Percentiles rank a stretch among this genome's conserved stretches.
Evolutionary conservation across 768 basidiomycete genomes (phyloP).

Genomic region (Tephrocybe sp.): DNA sequence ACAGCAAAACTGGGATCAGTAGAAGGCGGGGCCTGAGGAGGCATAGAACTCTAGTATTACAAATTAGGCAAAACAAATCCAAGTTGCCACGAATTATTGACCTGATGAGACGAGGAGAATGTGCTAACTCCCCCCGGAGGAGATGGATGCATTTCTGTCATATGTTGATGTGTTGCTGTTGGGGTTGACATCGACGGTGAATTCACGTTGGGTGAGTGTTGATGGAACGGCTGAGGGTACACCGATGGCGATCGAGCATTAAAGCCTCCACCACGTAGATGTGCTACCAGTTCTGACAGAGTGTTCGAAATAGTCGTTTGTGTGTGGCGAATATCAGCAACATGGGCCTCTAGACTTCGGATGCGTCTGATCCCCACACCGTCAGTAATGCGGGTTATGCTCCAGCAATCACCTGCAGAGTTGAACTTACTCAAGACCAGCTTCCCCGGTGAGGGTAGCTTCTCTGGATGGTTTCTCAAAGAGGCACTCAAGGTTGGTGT

Average conservation of each 20-base stretch:
- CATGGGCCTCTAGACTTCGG: slow-evolving; percentile 82
- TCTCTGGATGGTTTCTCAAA: slow-evolving; percentile 93
- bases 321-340: slow-evolving; percentile 74
- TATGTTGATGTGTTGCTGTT: slow-evolving; percentile 39
- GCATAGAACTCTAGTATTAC: slow-evolving; percentile 33
- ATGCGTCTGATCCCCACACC: slow-evolving; percentile 64
- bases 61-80: slow-evolving; percentile 25
- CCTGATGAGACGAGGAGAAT: slow-evolving; percentile 30
- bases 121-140: slow-evolving; percentile 29
- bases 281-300: slow-evolving; percentile 75
- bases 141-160: slow-evolving; percentile 38
- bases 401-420: neutral
- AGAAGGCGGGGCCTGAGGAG: slow-evolving; percentile 29
- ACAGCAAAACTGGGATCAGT: slow-evolving; percentile 45
- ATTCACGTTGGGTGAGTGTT: slow-evolving; percentile 66
- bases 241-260: slow-evolving; percentile 62
- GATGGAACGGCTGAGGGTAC: slow-evolving; percentile 51
- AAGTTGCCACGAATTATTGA: slow-evolving; percentile 8
- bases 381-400: slow-evolving; percentile 17
- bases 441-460: slow-evolving; percentile 84
- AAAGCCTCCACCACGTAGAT: slow-evolving; percentile 60
- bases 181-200: slow-evolving; percentile 55
- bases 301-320: slow-evolving; percentile 77
- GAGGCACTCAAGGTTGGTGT: slow-evolving; percentile 86
- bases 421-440: slow-evolving; percentile 78